These are phyloP conservation scores for Penicillium olsonii DNA, from an alignment of 2,329 filamentous ascomycete genomes.

Conservation along the genomic window DNA sequence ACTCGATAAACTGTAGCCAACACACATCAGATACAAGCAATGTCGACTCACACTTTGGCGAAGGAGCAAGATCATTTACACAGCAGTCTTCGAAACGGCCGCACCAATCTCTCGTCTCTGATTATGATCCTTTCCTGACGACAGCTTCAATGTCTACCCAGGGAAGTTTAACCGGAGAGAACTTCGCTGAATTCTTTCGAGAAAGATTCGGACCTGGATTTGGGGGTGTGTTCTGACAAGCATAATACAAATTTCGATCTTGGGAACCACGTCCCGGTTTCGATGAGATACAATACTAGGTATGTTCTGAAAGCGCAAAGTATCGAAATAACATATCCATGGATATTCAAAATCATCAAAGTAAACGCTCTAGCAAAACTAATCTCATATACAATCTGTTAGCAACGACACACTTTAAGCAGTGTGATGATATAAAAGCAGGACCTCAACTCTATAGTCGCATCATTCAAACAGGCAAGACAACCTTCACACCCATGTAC, in stretches of 20 bases:
- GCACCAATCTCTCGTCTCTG: constrained; percentile 3
- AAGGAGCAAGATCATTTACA: not conserved
- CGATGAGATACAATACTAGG: no score
- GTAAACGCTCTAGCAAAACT: not conserved
- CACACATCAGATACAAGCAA: not conserved
- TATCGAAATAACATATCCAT: no score
- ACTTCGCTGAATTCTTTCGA: constrained; percentile 27
- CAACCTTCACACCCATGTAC: constrained; percentile 51
- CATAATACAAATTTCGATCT: no score
- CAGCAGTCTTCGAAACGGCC: not conserved
- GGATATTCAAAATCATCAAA: not conserved
- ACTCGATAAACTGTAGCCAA: not conserved
- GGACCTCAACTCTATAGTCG: not conserved
- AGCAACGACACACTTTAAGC: not conserved
- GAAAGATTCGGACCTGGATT: constrained; percentile 31
- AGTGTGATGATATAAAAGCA: not conserved
- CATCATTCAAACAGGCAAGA: constrained; percentile 43
- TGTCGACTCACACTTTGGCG: not conserved
- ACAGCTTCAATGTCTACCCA: constrained; percentile 11
- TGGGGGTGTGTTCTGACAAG: constrained; percentile 17
- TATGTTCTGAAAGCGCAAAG: no score
- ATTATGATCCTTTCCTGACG: constrained; percentile 26
- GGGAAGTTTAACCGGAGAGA: constrained; percentile 18
- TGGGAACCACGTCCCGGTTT: no score
- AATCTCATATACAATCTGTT: not conserved